Conservation (phyloP, 176 grass and related monocot genomes). For the Aegilops umbellulata region DNA sequence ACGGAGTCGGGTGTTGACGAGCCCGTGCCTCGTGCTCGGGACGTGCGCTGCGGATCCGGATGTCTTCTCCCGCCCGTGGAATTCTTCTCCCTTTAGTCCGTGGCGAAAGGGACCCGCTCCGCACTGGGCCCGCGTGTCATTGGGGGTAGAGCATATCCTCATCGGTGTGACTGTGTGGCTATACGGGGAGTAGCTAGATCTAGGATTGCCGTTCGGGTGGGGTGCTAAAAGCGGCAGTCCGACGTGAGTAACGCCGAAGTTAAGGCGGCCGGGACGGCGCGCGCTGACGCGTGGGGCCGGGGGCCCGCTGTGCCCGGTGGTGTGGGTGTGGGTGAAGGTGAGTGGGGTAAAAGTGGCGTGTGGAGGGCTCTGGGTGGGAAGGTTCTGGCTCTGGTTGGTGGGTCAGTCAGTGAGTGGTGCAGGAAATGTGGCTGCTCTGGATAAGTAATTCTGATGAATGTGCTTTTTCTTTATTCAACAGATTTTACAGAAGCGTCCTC, state of each 20-base stretch:
- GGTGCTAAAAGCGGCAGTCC: neutral
- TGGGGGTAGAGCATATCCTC: rapidly evolving
- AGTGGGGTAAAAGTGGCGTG: neutral
- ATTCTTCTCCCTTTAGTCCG: rapidly evolving
- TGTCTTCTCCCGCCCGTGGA: neutral
- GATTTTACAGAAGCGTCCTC: neutral
- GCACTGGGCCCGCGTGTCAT: neutral
- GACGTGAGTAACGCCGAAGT: slow-evolving; percentile 12
- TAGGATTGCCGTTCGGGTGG: slow-evolving; percentile 15
- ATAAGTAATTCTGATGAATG: neutral
- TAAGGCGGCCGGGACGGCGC: neutral
- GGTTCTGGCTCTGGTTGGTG: slow-evolving; percentile 29
- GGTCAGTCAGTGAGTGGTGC: slow-evolving; percentile 21
- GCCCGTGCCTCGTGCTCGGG: slow-evolving; percentile 11
- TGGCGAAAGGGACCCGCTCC: neutral
- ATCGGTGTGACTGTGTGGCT: neutral
- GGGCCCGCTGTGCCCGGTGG: neutral
- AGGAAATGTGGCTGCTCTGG: slow-evolving; percentile 15
- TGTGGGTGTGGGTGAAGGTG: neutral
- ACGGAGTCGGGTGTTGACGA: slow-evolving; percentile 44
- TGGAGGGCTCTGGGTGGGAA: slow-evolving; percentile 19
- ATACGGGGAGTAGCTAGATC: slow-evolving; percentile 23
- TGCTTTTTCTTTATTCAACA: neutral
- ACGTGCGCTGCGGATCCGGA: slow-evolving; percentile 11
- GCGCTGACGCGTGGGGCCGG: slow-evolving; percentile 1